Percentiles rank a stretch among this genome's conserved stretches.
Evolutionary conservation across 176 grass and related monocot genomes (phyloP).

Genomic region (Hsuehochloa calcarea): DNA sequence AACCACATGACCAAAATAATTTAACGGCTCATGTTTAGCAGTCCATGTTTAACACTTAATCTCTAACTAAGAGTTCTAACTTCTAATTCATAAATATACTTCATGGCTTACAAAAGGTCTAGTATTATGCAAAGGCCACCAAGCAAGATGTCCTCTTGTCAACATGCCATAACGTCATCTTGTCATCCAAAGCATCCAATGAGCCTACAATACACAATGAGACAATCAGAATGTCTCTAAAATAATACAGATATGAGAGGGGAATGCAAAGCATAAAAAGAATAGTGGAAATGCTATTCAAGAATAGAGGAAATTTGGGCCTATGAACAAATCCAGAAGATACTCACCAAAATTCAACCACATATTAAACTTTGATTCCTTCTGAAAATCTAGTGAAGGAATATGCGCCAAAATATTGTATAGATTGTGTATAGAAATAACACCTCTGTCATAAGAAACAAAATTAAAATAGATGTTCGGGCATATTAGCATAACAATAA

Average conservation of each 20-base stretch:
- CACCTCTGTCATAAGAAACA: constrained; percentile 44
- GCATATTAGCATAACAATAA: neutral
- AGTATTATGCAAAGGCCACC: too few relatives aligned
- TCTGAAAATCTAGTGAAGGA: constrained; percentile 53
- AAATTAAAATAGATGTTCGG: constrained; percentile 2
- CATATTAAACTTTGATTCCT: constrained; percentile 65
- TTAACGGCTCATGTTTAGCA: too few relatives aligned
- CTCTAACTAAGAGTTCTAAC: too few relatives aligned
- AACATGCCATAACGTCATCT: too few relatives aligned
- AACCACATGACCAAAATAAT: too few relatives aligned
- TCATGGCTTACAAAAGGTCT: too few relatives aligned
- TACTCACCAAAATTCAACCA: constrained; percentile 68
- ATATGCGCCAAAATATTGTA: constrained; percentile 60
- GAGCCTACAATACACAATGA: too few relatives aligned
- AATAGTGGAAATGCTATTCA: neutral
- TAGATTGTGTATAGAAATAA: constrained; percentile 50
- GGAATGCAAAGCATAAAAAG: neutral
- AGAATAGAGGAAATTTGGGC: constrained; percentile 11
- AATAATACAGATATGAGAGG: neutral
- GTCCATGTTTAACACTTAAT: too few relatives aligned
- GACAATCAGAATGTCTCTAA: too few relatives aligned
- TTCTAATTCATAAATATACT: too few relatives aligned
- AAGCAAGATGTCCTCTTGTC: too few relatives aligned
- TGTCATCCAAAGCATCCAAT: too few relatives aligned
- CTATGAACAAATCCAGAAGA: neutral